Evolutionary conservation across 2,329 filamentous ascomycete genomes (phyloP).

Genomic region (Cordyceps tenuipes): DNA sequence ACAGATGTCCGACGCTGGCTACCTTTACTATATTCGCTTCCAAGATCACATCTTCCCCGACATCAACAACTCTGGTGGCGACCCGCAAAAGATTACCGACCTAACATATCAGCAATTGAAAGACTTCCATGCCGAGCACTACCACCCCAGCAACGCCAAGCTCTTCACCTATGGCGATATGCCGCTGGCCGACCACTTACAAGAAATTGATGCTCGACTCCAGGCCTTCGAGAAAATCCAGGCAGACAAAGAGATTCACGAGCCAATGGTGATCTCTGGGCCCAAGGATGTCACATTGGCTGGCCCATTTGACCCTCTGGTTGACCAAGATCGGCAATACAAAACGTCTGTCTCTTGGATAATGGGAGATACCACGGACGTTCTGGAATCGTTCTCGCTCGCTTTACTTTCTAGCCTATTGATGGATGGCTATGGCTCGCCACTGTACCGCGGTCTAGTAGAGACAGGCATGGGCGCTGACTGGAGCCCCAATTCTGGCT

Average conservation of each 20-base stretch:
- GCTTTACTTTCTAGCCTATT: slow-evolving; percentile 74
- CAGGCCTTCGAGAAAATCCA: slow-evolving; percentile 62
- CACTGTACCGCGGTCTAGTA: slow-evolving; percentile 79
- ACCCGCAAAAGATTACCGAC: slow-evolving; percentile 93
- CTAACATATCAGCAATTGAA: slow-evolving; percentile 84
- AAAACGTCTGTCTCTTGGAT: slow-evolving; percentile 95
- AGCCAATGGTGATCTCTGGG: slow-evolving; percentile 64
- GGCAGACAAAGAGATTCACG: slow-evolving; percentile 64
- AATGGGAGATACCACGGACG: slow-evolving; percentile 71
- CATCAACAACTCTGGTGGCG: slow-evolving; percentile 93
- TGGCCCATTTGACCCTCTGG: slow-evolving; percentile 80
- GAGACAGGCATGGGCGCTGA: slow-evolving; percentile 86
- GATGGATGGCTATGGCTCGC: slow-evolving; percentile 91
- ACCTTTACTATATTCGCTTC: slow-evolving; percentile 91
- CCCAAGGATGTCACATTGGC: slow-evolving; percentile 62
- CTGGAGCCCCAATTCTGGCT: slow-evolving; percentile 91
- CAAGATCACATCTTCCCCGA: slow-evolving; percentile 90
- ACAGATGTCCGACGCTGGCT: slow-evolving; percentile 94
- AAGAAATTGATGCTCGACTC: slow-evolving; percentile 68
- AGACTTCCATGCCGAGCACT: slow-evolving; percentile 84
- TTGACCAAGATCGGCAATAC: slow-evolving; percentile 76
- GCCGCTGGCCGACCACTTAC: slow-evolving; percentile 71
- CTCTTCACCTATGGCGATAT: slow-evolving; percentile 93
- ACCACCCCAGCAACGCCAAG: slow-evolving; percentile 96
- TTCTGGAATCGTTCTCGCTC: slow-evolving; percentile 82